phyloP scores from a whole-genome alignment of 352 stramenopile species.

The Pythium chondricola region DNA sequence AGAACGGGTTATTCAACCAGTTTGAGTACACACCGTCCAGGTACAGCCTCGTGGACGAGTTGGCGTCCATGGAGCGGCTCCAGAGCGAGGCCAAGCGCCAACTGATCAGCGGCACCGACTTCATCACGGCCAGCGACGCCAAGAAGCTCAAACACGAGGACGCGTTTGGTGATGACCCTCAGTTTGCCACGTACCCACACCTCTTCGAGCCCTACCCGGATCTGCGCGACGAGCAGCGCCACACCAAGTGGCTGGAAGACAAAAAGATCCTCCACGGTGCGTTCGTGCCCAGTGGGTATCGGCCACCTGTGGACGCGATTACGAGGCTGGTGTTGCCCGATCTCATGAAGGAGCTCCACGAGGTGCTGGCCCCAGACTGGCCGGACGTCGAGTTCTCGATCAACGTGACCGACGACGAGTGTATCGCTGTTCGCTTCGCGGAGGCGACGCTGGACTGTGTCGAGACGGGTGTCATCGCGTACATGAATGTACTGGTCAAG shows the following conservation, averaged over 20 bases:
- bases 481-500: conserved; percentile 80
- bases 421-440: conserved; percentile 52
- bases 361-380: conserved; percentile 57
- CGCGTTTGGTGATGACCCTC: conserved; percentile 37
- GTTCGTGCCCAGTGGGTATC: conserved; percentile 57
- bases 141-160: conserved; percentile 70
- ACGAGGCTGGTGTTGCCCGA: conserved; percentile 66
- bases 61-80: conserved; percentile 61
- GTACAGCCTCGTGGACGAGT: conserved; percentile 52
- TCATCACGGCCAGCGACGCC: conserved; percentile 42
- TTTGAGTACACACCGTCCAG: conserved; percentile 77
- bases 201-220: conserved; percentile 64
- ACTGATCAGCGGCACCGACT: conserved; percentile 65
- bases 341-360: conserved; percentile 64
- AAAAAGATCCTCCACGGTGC: conserved; percentile 68
- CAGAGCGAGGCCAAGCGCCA: conserved; percentile 59
- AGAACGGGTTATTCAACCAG: conserved; percentile 66
- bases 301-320: conserved; percentile 43
- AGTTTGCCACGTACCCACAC: conserved; percentile 45
- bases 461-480: conserved; percentile 58
- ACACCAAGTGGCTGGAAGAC: conserved; percentile 54
- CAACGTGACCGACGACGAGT: conserved; percentile 48
- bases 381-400: conserved; percentile 47
- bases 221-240: conserved; percentile 40
- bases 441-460: conserved; percentile 36